These are phyloP conservation scores for Fimicolochytrium jonesii DNA, from an alignment of 192 early-diverging fungal species.

Conservation along the genomic window DNA sequence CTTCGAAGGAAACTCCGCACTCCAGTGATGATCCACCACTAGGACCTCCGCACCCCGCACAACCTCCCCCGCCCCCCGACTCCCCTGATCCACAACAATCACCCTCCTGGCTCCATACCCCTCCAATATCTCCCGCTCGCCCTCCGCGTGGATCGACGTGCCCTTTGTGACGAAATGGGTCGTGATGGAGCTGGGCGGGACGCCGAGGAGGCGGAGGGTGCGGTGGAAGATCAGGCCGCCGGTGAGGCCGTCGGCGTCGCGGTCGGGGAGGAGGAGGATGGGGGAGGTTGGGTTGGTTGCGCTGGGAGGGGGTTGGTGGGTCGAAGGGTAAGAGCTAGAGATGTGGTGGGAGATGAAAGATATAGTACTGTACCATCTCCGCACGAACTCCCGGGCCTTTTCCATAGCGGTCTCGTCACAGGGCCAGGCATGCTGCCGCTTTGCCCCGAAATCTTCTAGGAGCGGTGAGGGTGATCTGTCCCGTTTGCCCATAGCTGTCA, in stretches of 20 bases:
- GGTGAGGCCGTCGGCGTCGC: slow-evolving; percentile 12
- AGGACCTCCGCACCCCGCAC: background rate
- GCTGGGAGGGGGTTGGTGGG: no score
- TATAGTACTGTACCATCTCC: no score
- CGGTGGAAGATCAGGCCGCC: slow-evolving; percentile 1
- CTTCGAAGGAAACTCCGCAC: background rate
- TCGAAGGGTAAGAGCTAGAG: no score
- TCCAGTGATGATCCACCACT: slow-evolving; percentile 6
- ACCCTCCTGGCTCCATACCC: background rate
- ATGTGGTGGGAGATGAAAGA: no score
- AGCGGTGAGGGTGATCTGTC: no score
- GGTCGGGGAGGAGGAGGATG: slow-evolving; percentile 11
- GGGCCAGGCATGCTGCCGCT: no score
- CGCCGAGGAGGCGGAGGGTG: background rate
- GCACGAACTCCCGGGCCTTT: no score
- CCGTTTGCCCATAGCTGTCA: no score
- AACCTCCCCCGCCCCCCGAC: background rate
- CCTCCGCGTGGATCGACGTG: background rate
- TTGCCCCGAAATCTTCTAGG: no score
- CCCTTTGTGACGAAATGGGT: slow-evolving; percentile 5
- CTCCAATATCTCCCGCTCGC: background rate
- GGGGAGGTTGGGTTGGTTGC: background rate
- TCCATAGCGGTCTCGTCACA: no score
- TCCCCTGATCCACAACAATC: slow-evolving; percentile 9
- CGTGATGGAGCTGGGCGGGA: background rate